phyloP scores from a whole-genome alignment of 1,284 basidiomycete genomes.

The Ganoderma resinaceum region DNA sequence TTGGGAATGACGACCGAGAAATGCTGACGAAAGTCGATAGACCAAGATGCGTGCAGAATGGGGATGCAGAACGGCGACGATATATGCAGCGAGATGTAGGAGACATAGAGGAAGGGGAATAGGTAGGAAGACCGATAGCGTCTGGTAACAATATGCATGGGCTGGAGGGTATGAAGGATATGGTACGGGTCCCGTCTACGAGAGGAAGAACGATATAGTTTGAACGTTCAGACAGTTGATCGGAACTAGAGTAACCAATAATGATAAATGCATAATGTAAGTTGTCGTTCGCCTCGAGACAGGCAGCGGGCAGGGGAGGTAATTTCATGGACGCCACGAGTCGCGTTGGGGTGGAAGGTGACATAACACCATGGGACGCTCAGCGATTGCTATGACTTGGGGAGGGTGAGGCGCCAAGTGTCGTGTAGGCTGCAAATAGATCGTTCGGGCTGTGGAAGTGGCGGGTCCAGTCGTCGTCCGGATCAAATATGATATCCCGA shows the following conservation, averaged over 20 bases:
- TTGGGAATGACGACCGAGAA: not conserved
- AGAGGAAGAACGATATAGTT: conserved; percentile 7
- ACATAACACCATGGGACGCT: not conserved
- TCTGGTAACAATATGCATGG: not conserved
- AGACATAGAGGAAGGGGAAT: not conserved
- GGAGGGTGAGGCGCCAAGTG: not conserved
- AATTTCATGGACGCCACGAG: not conserved
- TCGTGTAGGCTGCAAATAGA: conserved; percentile 5
- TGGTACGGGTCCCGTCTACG: conserved; percentile 26
- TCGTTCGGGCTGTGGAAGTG: conserved; percentile 26
- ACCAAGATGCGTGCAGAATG: not conserved
- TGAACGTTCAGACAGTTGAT: conserved; percentile 15
- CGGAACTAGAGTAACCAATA: conserved; percentile 28
- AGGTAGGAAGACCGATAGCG: not conserved
- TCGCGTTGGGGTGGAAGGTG: not conserved
- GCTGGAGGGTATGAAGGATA: conserved; percentile 1
- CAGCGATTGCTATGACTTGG: not conserved
- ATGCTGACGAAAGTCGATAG: not conserved
- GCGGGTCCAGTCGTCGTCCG: conserved; percentile 22
- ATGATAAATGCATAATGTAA: conserved; percentile 27
- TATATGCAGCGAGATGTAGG: not conserved
- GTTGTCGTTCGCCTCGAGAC: not conserved
- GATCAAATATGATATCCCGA: not conserved
- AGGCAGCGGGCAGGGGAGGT: not conserved
- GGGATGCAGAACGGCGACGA: not conserved